These are phyloP conservation scores for Powellomyces hirtus DNA, from an alignment of 192 early-diverging fungal species.

Conservation along the genomic window DNA sequence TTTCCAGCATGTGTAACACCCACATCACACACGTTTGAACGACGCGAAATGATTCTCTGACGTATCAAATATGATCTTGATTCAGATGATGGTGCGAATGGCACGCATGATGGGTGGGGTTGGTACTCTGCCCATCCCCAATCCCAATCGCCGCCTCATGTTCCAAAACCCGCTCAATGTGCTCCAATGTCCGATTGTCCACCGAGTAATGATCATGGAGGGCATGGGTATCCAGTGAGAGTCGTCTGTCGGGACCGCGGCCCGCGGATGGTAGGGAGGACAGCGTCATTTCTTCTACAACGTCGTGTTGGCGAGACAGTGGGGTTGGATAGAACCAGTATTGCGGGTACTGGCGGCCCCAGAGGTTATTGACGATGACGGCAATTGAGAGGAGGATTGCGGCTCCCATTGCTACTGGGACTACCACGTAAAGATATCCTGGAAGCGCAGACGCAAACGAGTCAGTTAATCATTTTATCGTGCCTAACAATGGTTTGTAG, in stretches of 20 bases:
- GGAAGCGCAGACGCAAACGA: too few relatives aligned
- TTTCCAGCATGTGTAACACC: too few relatives aligned
- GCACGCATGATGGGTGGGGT: too few relatives aligned
- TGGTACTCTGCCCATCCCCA: not conserved
- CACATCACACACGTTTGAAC: too few relatives aligned
- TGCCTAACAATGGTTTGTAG: not conserved
- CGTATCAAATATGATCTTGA: too few relatives aligned
- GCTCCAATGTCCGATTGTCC: not conserved
- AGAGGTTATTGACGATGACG: not conserved
- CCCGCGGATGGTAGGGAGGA: too few relatives aligned
- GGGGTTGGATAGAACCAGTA: slow-evolving; percentile 5
- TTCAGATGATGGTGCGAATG: too few relatives aligned
- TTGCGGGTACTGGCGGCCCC: slow-evolving; percentile 9
- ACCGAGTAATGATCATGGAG: not conserved
- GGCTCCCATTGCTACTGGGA: slow-evolving; percentile 1
- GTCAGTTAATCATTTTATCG: not conserved
- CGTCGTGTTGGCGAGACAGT: not conserved
- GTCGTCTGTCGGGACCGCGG: too few relatives aligned
- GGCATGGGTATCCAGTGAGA: too few relatives aligned
- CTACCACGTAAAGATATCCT: slow-evolving; percentile 5
- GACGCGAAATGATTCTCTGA: too few relatives aligned
- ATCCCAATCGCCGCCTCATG: not conserved
- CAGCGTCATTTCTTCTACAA: too few relatives aligned
- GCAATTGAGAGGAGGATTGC: not conserved
- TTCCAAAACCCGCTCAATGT: not conserved